Conservation (phyloP, 257 asterid species). For the Solanum corneliomulleri region DNA sequence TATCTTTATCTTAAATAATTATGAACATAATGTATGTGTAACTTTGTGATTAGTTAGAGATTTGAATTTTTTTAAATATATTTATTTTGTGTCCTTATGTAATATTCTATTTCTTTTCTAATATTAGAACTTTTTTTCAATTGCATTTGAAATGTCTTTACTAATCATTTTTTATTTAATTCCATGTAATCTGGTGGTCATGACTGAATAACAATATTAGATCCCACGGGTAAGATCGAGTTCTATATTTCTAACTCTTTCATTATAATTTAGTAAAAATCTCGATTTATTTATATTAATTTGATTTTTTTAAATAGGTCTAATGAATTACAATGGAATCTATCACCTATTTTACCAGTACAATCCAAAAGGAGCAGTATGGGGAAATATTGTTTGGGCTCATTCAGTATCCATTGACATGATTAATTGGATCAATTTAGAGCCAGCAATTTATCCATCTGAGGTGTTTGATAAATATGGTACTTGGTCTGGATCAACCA, state of each 20-base stretch:
- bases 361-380: conserved; percentile 7
- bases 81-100: neutral
- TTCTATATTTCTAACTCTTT: neutral
- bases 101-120: too few relatives aligned
- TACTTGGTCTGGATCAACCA: conserved; percentile 12
- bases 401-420: conserved; percentile 11
- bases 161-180: neutral
- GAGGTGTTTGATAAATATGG: conserved; percentile 4
- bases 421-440: neutral
- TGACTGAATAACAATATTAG: conserved; percentile 20
- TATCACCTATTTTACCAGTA: conserved; percentile 15
- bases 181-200: neutral
- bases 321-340: conserved; percentile 11
- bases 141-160: too few relatives aligned
- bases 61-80: too few relatives aligned
- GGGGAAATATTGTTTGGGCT: conserved; percentile 20
- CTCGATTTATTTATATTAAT: neutral
- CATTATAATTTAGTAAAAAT: neutral
- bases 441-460: conserved; percentile 3
- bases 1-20: neutral
- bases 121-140: too few relatives aligned
- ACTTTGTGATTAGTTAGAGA: too few relatives aligned
- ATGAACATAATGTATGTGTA: too few relatives aligned
- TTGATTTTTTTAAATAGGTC: neutral
- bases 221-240: conserved; percentile 50